Conservation (phyloP, 1,284 basidiomycete genomes). For the Anthracocystis setariae region DNA sequence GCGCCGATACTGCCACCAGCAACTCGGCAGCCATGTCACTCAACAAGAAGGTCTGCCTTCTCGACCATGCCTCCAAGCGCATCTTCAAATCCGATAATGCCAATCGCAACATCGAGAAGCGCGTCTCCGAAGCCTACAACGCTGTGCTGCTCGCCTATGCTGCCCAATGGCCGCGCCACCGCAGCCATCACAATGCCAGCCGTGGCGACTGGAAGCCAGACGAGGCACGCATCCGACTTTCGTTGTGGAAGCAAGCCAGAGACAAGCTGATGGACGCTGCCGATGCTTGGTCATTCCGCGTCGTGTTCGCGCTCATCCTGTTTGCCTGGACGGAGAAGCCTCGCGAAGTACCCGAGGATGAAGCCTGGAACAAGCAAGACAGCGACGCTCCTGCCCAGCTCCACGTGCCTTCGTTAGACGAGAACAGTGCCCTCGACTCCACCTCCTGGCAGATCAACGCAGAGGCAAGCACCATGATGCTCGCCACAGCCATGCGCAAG, state of each 20-base stretch:
- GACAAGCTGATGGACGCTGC: slow-evolving; percentile 45
- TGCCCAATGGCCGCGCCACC: slow-evolving; percentile 39
- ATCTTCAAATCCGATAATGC: slow-evolving; percentile 31
- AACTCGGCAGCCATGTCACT: slow-evolving; percentile 26
- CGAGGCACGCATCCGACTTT: slow-evolving; percentile 31
- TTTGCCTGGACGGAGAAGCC: slow-evolving; percentile 49
- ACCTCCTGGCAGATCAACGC: slow-evolving; percentile 35
- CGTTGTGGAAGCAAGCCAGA: slow-evolving; percentile 39
- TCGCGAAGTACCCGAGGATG: slow-evolving; percentile 28
- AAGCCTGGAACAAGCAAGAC: slow-evolving; percentile 19
- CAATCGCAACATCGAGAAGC: slow-evolving; percentile 32
- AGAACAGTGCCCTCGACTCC: slow-evolving; percentile 40
- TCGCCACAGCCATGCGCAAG: slow-evolving; percentile 42
- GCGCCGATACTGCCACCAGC: slow-evolving; percentile 12
- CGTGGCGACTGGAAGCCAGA: slow-evolving; percentile 22
- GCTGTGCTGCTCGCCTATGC: slow-evolving; percentile 41
- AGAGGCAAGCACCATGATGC: slow-evolving; percentile 46
- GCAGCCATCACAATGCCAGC: background rate
- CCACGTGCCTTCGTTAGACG: slow-evolving; percentile 33
- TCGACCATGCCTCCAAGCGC: slow-evolving; percentile 35
- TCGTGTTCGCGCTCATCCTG: slow-evolving; percentile 44
- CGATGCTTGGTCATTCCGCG: slow-evolving; percentile 40
- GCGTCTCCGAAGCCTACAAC: slow-evolving; percentile 36
- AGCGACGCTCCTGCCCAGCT: slow-evolving; percentile 22
- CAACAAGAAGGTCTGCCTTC: slow-evolving; percentile 37